Conservation (phyloP, 2,329 filamentous ascomycete species). For the Botryosphaeria agaves region DNA sequence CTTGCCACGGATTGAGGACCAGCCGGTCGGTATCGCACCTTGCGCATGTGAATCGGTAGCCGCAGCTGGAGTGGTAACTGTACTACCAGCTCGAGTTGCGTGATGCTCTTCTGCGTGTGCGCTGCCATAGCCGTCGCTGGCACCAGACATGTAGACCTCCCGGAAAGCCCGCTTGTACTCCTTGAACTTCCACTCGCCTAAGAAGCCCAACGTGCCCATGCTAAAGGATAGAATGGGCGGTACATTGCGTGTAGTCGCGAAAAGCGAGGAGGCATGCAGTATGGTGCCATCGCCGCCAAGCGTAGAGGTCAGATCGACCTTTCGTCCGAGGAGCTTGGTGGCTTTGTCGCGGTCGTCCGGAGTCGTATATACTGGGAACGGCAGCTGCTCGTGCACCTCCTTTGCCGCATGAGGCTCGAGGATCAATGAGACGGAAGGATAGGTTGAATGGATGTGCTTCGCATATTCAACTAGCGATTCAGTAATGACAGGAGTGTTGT, state of each 20-base stretch:
- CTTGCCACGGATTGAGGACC: slow-evolving; percentile 63
- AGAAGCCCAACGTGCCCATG: slow-evolving; percentile 88
- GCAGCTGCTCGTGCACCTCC: slow-evolving; percentile 50
- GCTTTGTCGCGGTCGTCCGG: slow-evolving; percentile 20
- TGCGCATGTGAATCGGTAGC: not conserved
- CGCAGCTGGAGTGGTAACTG: too few species aligned
- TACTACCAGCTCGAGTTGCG: too few species aligned
- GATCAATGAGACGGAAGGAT: slow-evolving; percentile 65
- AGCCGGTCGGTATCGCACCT: slow-evolving; percentile 30
- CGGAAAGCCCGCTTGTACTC: slow-evolving; percentile 87
- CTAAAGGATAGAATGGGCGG: slow-evolving; percentile 89
- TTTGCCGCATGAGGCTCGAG: slow-evolving; percentile 63
- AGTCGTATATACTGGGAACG: slow-evolving; percentile 52
- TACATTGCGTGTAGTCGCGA: slow-evolving; percentile 63
- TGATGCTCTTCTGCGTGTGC: not conserved
- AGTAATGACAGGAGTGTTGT: slow-evolving; percentile 37
- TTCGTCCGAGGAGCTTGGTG: slow-evolving; percentile 46
- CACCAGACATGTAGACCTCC: slow-evolving; percentile 77
- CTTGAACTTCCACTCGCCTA: slow-evolving; percentile 90
- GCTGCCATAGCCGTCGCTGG: slow-evolving; percentile 29
- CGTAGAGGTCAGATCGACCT: slow-evolving; percentile 77
- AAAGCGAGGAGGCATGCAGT: slow-evolving; percentile 68
- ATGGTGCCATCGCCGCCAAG: slow-evolving; percentile 91
- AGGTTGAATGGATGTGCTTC: slow-evolving; percentile 58
- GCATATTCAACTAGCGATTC: slow-evolving; percentile 40